Evolutionary conservation across 2,329 filamentous ascomycete species (phyloP).

Genomic region (Didymella arachidicola): DNA sequence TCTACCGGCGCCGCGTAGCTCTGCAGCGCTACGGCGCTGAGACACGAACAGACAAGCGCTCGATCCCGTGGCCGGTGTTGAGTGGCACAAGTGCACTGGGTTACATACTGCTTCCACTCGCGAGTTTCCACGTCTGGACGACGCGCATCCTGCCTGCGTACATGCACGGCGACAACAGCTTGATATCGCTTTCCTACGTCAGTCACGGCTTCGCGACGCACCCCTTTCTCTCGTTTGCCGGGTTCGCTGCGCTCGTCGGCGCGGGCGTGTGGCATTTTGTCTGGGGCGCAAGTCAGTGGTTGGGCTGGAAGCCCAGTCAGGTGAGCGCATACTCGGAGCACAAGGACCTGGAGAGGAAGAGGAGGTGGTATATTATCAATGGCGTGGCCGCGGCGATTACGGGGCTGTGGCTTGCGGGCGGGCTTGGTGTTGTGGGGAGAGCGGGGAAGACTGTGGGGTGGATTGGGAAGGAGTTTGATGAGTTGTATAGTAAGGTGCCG

Average conservation of each 20-base stretch:
- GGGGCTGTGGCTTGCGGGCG: slow-evolving; percentile 80
- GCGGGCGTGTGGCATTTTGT: slow-evolving; percentile 78
- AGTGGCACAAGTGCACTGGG: slow-evolving; percentile 76
- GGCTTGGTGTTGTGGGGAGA: slow-evolving; percentile 77
- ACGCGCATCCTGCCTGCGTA: slow-evolving; percentile 79
- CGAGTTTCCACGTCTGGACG: slow-evolving; percentile 75
- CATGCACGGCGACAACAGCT: slow-evolving; percentile 84
- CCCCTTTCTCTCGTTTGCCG: slow-evolving; percentile 69
- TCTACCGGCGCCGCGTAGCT: slow-evolving; percentile 76
- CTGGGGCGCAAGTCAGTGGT: slow-evolving; percentile 86
- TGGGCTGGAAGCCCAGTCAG: slow-evolving; percentile 68
- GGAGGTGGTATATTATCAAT: slow-evolving; percentile 76
- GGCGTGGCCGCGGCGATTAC: slow-evolving; percentile 65
- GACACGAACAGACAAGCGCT: slow-evolving; percentile 60
- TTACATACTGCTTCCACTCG: slow-evolving; percentile 71
- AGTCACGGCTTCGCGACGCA: slow-evolving; percentile 83
- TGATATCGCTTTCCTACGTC: slow-evolving; percentile 83
- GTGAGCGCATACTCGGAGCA: slow-evolving; percentile 58
- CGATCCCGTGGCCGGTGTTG: slow-evolving; percentile 71
- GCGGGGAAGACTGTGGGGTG: slow-evolving; percentile 76
- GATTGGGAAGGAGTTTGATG: slow-evolving; percentile 82
- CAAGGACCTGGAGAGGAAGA: slow-evolving; percentile 64
- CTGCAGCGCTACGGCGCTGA: slow-evolving; percentile 77
- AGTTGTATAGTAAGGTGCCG: slow-evolving; percentile 70
- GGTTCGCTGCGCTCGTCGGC: slow-evolving; percentile 73